These are phyloP conservation scores for Aspergillus homomorphus DNA, from an alignment of 495 filamentous ascomycete genomes.

Conservation along the genomic window DNA sequence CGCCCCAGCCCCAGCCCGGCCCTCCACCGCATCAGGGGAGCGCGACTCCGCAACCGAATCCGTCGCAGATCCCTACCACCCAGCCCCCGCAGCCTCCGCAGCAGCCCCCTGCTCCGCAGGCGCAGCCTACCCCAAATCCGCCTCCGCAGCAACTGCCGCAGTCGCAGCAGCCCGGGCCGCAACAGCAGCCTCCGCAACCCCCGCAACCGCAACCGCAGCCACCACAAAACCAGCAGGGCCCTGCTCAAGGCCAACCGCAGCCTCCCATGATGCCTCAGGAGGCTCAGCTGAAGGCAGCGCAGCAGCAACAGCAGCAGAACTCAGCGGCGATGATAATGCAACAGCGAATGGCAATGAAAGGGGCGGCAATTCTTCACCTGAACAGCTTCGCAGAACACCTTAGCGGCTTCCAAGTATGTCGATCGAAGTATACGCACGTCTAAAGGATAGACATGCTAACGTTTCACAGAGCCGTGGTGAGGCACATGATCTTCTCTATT, in stretches of 20 bases:
- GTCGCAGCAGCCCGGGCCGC: conserved; percentile 35
- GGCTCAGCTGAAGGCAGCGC: conserved; percentile 42
- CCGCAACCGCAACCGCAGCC: conserved; percentile 30
- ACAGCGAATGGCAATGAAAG: conserved; percentile 53
- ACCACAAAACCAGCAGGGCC: conserved; percentile 37
- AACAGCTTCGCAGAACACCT: conserved; percentile 69
- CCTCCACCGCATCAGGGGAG: conserved; percentile 40
- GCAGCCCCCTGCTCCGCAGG: conserved; percentile 40
- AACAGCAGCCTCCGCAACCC: conserved; percentile 35
- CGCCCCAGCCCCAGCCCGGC: conserved; percentile 56
- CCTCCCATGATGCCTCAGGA: conserved; percentile 41
- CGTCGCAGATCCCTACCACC: conserved; percentile 39
- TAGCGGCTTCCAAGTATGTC: conserved; percentile 59
- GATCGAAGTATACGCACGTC: conserved; percentile 8
- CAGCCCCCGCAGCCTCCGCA: conserved; percentile 44
- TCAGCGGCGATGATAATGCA: conserved; percentile 46
- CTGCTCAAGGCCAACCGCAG: conserved; percentile 41
- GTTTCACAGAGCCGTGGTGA: conserved; percentile 49
- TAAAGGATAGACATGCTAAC: conserved; percentile 20
- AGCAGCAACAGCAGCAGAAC: conserved; percentile 35
- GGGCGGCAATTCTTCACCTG: conserved; percentile 59
- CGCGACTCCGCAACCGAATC: conserved; percentile 49
- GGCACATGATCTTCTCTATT: conserved; percentile 62
- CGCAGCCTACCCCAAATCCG: conserved; percentile 46
- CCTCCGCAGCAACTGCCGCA: conserved; percentile 35